Conservation (phyloP, 108 stramenopile genomes). For the Nitzschia palea region DNA sequence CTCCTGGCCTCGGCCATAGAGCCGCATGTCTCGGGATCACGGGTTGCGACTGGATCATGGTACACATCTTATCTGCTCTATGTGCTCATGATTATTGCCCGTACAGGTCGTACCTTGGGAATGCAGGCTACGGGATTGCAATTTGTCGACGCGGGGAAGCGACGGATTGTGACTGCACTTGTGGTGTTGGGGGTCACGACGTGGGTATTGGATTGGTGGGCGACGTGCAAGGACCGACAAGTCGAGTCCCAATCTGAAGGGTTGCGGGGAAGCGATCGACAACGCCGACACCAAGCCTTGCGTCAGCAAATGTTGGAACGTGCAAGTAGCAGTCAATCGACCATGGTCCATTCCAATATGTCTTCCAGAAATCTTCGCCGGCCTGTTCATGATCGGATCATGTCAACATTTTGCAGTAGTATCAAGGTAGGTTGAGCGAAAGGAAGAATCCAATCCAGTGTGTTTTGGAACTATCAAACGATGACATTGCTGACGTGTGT, state of each 20-base stretch:
- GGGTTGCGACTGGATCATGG: constrained; percentile 10
- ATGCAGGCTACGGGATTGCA: constrained; percentile 36
- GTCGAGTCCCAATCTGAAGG: constrained; percentile 7
- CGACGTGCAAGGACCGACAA: background rate
- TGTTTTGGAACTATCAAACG: no score
- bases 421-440: no score
- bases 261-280: constrained; percentile 33
- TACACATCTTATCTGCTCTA: constrained; percentile 25
- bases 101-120: constrained; percentile 28
- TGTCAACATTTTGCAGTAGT: no score
- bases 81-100: constrained; percentile 8
- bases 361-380: no score
- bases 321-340: background rate
- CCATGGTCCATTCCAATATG: background rate
- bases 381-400: no score
- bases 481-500: no score
- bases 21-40: background rate
- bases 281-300: constrained; percentile 14
- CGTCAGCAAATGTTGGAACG: constrained; percentile 35
- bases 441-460: no score
- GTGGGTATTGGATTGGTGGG: constrained; percentile 1
- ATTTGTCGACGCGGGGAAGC: background rate
- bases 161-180: background rate
- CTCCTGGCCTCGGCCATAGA: constrained; percentile 20
- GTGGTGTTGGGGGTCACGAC: background rate